A percentile compares a stretch with the other conserved stretches of the same genome.
These are phyloP conservation scores for Terfezia boudieri DNA, from an alignment of 495 filamentous ascomycete genomes.

Conservation along the genomic window DNA sequence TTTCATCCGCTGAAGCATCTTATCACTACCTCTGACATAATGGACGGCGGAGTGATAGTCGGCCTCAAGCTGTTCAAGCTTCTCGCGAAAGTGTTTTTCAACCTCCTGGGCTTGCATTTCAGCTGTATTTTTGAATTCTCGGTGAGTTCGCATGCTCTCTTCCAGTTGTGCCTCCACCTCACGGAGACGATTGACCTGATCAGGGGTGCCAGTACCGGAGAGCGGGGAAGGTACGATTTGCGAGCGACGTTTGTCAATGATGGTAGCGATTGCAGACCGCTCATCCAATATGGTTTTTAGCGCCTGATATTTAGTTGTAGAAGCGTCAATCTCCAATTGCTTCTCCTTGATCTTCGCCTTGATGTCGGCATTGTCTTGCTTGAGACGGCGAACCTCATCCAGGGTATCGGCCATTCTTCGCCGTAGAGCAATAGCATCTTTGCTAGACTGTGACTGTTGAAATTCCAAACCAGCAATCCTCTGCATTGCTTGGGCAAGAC, in stretches of 20 bases:
- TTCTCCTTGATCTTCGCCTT: slow-evolving; percentile 57
- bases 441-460: slow-evolving; percentile 88
- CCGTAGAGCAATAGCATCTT: slow-evolving; percentile 71
- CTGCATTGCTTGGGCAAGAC: slow-evolving; percentile 77
- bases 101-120: slow-evolving; percentile 64
- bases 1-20: slow-evolving; percentile 98
- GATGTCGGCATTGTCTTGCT: slow-evolving; percentile 54
- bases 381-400: slow-evolving; percentile 53
- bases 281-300: slow-evolving; percentile 83
- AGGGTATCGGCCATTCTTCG: slow-evolving; percentile 68
- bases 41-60: slow-evolving; percentile 99
- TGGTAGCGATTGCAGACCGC: slow-evolving; percentile 35
- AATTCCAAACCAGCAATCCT: slow-evolving; percentile 88
- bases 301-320: slow-evolving; percentile 73
- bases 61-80: slow-evolving; percentile 75
- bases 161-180: slow-evolving; percentile 84
- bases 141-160: slow-evolving; percentile 51
- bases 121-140: slow-evolving; percentile 53
- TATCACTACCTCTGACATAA: slow-evolving; percentile 96
- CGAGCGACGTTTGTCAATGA: slow-evolving; percentile 20
- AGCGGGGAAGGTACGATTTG: slow-evolving; percentile 33
- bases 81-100: slow-evolving; percentile 67
- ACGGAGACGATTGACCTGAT: slow-evolving; percentile 46
- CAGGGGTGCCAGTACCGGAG: slow-evolving; percentile 57
- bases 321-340: slow-evolving; percentile 70